These are phyloP conservation scores for Kokia cookei DNA, from an alignment of 441 rosid species.

Conservation along the genomic window DNA sequence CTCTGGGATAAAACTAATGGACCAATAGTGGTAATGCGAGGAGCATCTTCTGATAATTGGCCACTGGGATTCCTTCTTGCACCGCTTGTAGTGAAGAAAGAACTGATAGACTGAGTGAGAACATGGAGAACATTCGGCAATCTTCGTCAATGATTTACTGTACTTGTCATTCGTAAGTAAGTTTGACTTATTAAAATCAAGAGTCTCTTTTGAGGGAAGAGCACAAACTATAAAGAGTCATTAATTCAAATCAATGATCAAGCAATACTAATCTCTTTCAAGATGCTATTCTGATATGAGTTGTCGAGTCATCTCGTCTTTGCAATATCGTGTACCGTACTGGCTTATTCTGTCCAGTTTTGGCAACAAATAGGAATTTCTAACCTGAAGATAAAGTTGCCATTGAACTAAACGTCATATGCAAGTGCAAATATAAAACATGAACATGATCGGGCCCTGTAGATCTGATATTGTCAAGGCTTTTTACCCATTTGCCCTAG, in stretches of 20 bases:
- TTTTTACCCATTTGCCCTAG: too few species aligned
- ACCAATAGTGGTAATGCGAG: background rate
- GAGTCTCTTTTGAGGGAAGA: background rate
- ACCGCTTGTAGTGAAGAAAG: background rate
- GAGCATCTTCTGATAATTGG: conserved; percentile 1
- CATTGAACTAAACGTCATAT: background rate
- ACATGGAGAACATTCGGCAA: background rate
- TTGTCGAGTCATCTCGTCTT: background rate
- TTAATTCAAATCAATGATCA: background rate
- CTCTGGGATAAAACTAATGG: conserved; percentile 15
- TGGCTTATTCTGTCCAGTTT: background rate
- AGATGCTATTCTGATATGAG: background rate
- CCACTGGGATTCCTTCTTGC: background rate
- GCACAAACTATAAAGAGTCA: background rate
- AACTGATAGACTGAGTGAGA: background rate
- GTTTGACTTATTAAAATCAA: background rate
- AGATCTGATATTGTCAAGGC: background rate
- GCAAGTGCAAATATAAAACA: too few species aligned
- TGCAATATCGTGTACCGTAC: background rate
- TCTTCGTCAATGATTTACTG: background rate
- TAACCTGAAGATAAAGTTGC: background rate
- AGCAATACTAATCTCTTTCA: background rate
- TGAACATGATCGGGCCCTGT: background rate
- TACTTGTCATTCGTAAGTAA: background rate
- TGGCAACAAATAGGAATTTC: background rate